Percentiles rank a stretch among this genome's conserved stretches.
Conservation (phyloP, 2,329 filamentous ascomycete genomes). For the Ascochyta clinopodiicola region DNA sequence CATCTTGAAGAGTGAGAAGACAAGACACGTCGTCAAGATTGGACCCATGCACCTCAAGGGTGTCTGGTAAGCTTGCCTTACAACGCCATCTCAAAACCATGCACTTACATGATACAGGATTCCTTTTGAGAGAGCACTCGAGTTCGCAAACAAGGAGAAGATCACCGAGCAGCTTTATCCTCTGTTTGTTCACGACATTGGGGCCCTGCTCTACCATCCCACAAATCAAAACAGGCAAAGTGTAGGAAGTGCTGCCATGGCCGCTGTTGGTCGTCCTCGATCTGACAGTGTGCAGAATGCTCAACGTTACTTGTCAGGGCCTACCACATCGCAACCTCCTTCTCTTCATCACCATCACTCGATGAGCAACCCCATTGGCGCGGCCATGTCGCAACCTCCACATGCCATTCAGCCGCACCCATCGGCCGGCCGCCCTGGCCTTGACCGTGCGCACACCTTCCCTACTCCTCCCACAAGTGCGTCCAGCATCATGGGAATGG, state of each 20-base stretch:
- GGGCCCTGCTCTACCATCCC: constrained; percentile 89
- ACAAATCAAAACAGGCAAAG: constrained; percentile 83
- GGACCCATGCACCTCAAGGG: constrained; percentile 99
- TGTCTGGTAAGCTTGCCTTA: constrained; percentile 36
- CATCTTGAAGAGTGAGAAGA: constrained; percentile 97
- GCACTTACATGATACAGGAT: constrained; percentile 68
- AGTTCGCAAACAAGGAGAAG: constrained; percentile 99
- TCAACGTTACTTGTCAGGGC: constrained; percentile 64
- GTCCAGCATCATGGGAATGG: constrained; percentile 83
- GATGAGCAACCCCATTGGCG: constrained; percentile 66
- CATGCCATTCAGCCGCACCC: constrained; percentile 67
- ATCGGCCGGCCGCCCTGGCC: constrained; percentile 67
- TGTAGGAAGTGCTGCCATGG: constrained; percentile 74
- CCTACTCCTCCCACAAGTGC: constrained; percentile 92
- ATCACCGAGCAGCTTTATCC: constrained; percentile 96
- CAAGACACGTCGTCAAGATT: constrained; percentile 96
- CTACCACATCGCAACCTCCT: constrained; percentile 65
- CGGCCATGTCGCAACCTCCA: constrained; percentile 70
- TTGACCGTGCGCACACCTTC: constrained; percentile 87
- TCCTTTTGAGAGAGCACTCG: constrained; percentile 93
- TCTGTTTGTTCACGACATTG: constrained; percentile 96
- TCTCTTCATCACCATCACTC: constrained; percentile 76
- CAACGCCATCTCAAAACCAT: background rate
- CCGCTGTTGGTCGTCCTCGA: constrained; percentile 70
- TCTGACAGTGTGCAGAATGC: constrained; percentile 49